These are phyloP conservation scores for Pistacia vera DNA, from an alignment of 345 rosid genomes.

Conservation along the genomic window DNA sequence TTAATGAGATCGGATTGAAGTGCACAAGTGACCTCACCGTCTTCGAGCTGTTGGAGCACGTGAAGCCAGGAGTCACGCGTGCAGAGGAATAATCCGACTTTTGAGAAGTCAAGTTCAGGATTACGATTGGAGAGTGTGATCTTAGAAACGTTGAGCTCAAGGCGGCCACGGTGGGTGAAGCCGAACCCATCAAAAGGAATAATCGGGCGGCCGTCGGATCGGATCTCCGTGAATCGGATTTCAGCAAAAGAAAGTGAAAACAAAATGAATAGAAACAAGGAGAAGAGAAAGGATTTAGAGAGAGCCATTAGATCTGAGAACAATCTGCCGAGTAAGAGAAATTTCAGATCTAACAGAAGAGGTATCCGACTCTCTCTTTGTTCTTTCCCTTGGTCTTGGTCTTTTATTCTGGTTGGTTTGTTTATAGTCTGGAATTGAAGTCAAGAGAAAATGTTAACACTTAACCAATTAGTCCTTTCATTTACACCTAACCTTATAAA, in stretches of 20 bases:
- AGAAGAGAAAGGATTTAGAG: slow-evolving; percentile 5
- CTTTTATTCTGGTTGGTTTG: too few species aligned
- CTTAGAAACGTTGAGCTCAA: slow-evolving; percentile 68
- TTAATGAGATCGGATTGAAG: slow-evolving; percentile 67
- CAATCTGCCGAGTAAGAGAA: slow-evolving; percentile 6
- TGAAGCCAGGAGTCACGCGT: slow-evolving; percentile 82
- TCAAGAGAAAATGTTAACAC: too few species aligned
- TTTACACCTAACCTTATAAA: too few species aligned
- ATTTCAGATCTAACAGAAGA: slow-evolving; percentile 16
- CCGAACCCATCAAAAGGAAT: slow-evolving; percentile 91
- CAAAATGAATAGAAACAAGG: slow-evolving; percentile 23
- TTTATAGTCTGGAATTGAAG: too few species aligned
- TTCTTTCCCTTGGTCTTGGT: neutral
- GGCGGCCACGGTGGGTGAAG: slow-evolving; percentile 80
- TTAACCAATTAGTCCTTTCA: too few species aligned
- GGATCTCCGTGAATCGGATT: slow-evolving; percentile 74
- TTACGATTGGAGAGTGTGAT: slow-evolving; percentile 52
- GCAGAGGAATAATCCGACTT: slow-evolving; percentile 94
- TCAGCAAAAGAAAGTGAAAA: slow-evolving; percentile 49
- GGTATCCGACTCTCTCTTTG: neutral
- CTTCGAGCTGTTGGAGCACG: slow-evolving; percentile 77
- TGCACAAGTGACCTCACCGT: slow-evolving; percentile 73
- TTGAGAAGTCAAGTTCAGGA: slow-evolving; percentile 65
- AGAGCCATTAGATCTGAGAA: slow-evolving; percentile 41
- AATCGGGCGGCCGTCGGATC: slow-evolving; percentile 65